phyloP scores from a whole-genome alignment of 805 yeast genomes.

The Schizosaccharomyces pombe region DNA sequence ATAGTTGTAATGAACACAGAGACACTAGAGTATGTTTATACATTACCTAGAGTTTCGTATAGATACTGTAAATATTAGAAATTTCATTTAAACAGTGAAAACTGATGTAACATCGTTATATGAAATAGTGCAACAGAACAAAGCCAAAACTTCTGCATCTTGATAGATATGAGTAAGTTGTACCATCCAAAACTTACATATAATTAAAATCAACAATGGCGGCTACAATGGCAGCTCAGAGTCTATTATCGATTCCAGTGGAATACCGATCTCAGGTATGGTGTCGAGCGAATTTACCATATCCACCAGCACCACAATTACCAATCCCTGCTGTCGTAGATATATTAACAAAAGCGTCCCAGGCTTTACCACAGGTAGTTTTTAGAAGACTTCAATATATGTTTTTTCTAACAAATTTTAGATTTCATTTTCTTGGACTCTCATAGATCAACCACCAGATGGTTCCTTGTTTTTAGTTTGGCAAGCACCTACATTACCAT shows the following conservation, averaged over 20 bases:
- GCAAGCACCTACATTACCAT: neutral
- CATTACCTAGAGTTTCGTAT: too few species aligned
- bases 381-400: neutral
- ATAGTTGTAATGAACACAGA: too few species aligned
- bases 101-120: too few species aligned
- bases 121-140: too few species aligned
- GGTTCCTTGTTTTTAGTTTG: neutral
- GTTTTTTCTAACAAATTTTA: neutral
- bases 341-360: neutral
- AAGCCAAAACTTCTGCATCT: too few species aligned
- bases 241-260: neutral
- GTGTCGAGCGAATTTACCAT: neutral
- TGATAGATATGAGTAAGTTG: too few species aligned
- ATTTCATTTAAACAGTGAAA: too few species aligned
- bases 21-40: too few species aligned
- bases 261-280: conserved; percentile 1
- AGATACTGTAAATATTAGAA: too few species aligned
- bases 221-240: neutral
- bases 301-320: neutral
- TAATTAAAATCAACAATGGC: neutral
- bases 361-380: neutral
- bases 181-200: neutral
- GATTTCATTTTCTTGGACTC: neutral
- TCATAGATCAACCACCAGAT: neutral
- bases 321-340: neutral